Evolutionary conservation across 176 grass and related monocot genomes (phyloP).

Genomic region (Bothriochloa decipiens): DNA sequence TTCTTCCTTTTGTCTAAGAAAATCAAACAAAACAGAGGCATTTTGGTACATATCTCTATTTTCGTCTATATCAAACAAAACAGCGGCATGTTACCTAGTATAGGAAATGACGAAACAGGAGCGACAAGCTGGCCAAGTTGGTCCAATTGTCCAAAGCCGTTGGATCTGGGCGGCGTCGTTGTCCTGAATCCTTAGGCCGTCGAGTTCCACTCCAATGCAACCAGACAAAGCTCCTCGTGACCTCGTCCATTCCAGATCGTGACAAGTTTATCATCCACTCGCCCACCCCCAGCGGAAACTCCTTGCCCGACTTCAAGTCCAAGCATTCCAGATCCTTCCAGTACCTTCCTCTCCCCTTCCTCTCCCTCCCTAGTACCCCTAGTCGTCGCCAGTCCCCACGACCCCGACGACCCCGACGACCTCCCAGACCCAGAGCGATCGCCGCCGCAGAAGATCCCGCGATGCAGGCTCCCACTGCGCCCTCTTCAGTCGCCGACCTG

Average conservation of each 20-base stretch:
- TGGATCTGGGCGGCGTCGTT: not conserved
- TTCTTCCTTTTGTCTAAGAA: no score
- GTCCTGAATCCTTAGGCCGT: not conserved
- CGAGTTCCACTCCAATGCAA: not conserved
- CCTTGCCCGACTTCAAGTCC: not conserved
- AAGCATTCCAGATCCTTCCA: slow-evolving; percentile 44
- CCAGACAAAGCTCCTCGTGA: not conserved
- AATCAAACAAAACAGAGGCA: no score
- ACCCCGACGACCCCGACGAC: not conserved
- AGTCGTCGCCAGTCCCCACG: not conserved
- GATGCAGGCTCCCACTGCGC: slow-evolving; percentile 44
- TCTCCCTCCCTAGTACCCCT: not conserved
- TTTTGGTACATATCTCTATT: no score
- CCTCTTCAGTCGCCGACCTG: slow-evolving; percentile 48
- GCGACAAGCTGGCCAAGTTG: not conserved
- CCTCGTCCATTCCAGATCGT: slow-evolving; percentile 11
- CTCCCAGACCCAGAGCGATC: slow-evolving; percentile 6
- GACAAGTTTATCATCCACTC: slow-evolving; percentile 15
- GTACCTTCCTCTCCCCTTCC: slow-evolving; percentile 23
- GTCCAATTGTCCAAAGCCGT: not conserved
- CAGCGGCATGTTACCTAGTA: no score
- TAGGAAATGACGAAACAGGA: not conserved
- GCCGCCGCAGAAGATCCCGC: slow-evolving; percentile 25
- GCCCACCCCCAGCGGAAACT: no score
- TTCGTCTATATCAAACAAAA: no score